These are phyloP conservation scores for Toxicodendron radicans DNA, from an alignment of 345 rosid species.

Conservation along the genomic window DNA sequence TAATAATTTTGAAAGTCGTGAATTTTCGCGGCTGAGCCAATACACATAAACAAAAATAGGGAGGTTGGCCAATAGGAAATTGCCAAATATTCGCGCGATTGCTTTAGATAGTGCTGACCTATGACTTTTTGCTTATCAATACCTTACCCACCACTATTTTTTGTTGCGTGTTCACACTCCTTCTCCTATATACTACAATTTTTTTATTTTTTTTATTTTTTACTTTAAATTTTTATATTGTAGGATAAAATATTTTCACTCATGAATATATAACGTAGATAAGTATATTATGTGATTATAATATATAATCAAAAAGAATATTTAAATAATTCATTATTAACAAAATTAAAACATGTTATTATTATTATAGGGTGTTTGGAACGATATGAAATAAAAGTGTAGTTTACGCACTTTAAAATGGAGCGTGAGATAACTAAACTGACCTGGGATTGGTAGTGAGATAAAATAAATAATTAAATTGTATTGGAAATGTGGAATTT, in stretches of 20 bases:
- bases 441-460: background rate
- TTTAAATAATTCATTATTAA: no score
- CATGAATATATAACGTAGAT: no score
- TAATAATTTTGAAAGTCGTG: slow-evolving; percentile 24
- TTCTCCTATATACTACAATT: no score
- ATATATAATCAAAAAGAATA: no score
- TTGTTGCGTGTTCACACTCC: background rate
- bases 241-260: no score
- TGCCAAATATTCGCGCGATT: slow-evolving; percentile 8
- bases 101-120: background rate
- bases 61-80: background rate
- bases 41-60: background rate
- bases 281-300: no score
- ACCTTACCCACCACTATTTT: background rate
- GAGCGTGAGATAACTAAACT: background rate
- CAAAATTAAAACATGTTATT: no score
- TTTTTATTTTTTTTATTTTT: no score
- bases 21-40: slow-evolving; percentile 39
- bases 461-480: background rate
- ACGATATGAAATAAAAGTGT: background rate
- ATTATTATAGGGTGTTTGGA: no score
- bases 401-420: background rate
- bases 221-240: no score
- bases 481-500: background rate
- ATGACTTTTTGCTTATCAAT: no score